phyloP scores from a whole-genome alignment of 2,329 filamentous ascomycete genomes.

The Colletotrichum destructivum region DNA sequence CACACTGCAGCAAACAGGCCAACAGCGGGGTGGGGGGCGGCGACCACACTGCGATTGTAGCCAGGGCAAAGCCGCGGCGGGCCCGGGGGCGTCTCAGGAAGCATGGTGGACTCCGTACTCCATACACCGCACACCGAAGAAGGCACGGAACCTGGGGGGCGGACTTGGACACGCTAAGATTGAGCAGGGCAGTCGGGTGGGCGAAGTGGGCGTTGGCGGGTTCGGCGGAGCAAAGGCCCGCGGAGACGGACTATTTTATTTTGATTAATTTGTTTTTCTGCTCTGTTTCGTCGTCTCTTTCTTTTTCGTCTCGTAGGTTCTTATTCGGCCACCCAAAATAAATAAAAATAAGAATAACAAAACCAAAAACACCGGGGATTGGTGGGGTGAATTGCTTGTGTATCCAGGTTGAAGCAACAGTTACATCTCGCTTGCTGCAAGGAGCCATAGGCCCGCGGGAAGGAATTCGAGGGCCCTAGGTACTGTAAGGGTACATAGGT shows the following conservation, averaged over 20 bases:
- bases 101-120: too few species aligned
- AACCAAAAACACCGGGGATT: too few species aligned
- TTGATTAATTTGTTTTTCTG: background rate
- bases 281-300: background rate
- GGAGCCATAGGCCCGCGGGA: too few species aligned
- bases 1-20: conserved; percentile 10
- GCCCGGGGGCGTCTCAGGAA: conserved; percentile 9
- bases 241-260: background rate
- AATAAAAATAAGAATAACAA: too few species aligned
- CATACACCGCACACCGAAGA: conserved; percentile 2
- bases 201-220: conserved; percentile 1
- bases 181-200: conserved; percentile 1
- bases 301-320: background rate
- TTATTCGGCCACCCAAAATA: background rate
- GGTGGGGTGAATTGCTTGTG: too few species aligned
- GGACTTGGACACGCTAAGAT: conserved; percentile 9
- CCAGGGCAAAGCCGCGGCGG: conserved; percentile 21
- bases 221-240: conserved; percentile 21
- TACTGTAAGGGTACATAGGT: too few species aligned
- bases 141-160: conserved; percentile 11
- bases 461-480: too few species aligned
- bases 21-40: background rate
- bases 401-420: too few species aligned
- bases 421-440: too few species aligned
- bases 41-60: background rate